Conservation (phyloP, 148 eudicot species). For the Nepenthes mirabilis region DNA sequence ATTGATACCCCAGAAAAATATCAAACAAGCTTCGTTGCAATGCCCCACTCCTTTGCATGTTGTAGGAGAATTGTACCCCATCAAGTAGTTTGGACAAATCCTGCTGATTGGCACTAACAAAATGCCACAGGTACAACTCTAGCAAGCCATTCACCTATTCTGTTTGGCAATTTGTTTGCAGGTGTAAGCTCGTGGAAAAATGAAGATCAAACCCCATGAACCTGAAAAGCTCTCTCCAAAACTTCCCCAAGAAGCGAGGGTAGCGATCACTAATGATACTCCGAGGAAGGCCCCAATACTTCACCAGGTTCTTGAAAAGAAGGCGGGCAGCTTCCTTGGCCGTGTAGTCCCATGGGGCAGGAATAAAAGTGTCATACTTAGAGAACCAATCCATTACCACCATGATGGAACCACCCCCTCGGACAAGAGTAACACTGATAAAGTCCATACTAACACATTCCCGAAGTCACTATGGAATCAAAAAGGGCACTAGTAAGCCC, state of each 20-base stretch:
- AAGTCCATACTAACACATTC: too few species aligned
- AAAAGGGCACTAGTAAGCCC: too few species aligned
- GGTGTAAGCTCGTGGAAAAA: neutral
- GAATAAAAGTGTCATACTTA: too few species aligned
- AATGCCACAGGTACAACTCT: neutral
- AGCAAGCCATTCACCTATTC: neutral
- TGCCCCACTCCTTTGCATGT: neutral
- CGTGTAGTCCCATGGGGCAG: too few species aligned
- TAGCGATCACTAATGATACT: neutral
- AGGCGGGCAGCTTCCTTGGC: too few species aligned
- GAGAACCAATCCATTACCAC: too few species aligned
- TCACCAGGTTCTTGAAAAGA: too few species aligned
- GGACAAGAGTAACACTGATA: too few species aligned
- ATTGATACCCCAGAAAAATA: neutral
- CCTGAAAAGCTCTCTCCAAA: neutral
- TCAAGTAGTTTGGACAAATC: constrained; percentile 1
- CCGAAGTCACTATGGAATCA: too few species aligned
- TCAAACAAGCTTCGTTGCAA: neutral
- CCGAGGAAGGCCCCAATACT: too few species aligned
- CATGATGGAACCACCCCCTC: too few species aligned
- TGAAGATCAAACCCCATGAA: neutral
- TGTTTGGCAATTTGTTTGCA: neutral
- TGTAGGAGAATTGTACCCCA: constrained; percentile 3
- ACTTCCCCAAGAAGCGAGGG: neutral
- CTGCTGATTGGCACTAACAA: neutral